These are phyloP conservation scores for Phytopythium cucurbitacearum DNA, from an alignment of 352 stramenopile species.

Conservation along the genomic window DNA sequence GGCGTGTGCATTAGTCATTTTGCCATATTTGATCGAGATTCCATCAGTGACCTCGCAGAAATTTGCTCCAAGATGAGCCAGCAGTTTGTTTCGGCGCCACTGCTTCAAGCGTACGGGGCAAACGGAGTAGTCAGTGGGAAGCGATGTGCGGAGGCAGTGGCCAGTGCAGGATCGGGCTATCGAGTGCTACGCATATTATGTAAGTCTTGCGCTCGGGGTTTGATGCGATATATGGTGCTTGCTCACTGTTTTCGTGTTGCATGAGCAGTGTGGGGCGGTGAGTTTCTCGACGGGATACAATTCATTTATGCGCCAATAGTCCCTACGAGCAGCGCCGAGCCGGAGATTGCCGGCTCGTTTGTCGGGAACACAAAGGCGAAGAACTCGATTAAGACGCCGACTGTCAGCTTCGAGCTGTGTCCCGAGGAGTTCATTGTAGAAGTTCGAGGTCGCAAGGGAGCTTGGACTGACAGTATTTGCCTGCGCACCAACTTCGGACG, in stretches of 20 bases:
- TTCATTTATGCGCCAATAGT: slow-evolving; percentile 46
- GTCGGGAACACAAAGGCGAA: slow-evolving; percentile 47
- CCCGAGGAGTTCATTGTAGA: slow-evolving; percentile 41
- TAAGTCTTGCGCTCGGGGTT: slow-evolving; percentile 22
- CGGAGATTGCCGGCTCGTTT: slow-evolving; percentile 22
- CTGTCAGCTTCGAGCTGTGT: slow-evolving; percentile 30
- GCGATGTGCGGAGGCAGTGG: slow-evolving; percentile 24
- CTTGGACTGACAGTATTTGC: slow-evolving; percentile 66
- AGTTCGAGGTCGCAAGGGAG: slow-evolving; percentile 60
- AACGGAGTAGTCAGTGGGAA: slow-evolving; percentile 22
- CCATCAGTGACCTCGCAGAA: slow-evolving; percentile 5
- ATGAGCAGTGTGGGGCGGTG: slow-evolving; percentile 60
- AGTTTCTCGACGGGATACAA: slow-evolving; percentile 69
- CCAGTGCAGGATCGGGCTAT: slow-evolving; percentile 38
- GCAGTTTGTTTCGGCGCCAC: slow-evolving; percentile 39
- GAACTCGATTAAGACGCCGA: slow-evolving; percentile 19
- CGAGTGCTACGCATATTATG: slow-evolving; percentile 42
- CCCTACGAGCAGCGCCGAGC: neutral
- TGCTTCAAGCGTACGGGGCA: slow-evolving; percentile 33
- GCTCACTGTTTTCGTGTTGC: neutral
- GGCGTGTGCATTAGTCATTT: slow-evolving; percentile 39
- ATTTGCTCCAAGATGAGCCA: slow-evolving; percentile 41
- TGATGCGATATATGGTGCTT: slow-evolving; percentile 8
- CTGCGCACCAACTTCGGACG: slow-evolving; percentile 71
- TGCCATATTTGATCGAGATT: slow-evolving; percentile 22